Conservation (phyloP, 306 rosid genomes). For the Fragaria ananassa region DNA sequence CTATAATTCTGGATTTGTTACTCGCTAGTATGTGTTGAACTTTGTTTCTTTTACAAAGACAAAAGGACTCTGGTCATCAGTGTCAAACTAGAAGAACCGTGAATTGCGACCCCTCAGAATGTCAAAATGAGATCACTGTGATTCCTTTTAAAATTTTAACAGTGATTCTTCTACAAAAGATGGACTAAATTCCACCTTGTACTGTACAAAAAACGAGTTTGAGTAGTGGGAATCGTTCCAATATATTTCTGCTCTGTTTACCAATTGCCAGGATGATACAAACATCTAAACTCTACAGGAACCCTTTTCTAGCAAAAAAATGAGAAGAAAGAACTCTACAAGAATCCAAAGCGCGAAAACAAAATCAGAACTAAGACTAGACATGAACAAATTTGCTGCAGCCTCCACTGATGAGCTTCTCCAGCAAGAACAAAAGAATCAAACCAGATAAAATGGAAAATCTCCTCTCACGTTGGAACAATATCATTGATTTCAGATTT, state of each 20-base stretch:
- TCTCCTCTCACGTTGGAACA: constrained; percentile 25
- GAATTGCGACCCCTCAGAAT: background rate
- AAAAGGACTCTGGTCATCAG: background rate
- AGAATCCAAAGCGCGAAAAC: constrained; percentile 32
- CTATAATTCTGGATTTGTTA: background rate
- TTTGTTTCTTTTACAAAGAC: background rate
- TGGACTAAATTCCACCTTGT: background rate
- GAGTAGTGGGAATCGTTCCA: constrained; percentile 28
- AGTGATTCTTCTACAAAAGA: background rate
- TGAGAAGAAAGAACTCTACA: constrained; percentile 31
- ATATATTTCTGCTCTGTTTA: constrained; percentile 36
- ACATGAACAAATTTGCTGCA: constrained; percentile 53
- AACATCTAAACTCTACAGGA: constrained; percentile 34
- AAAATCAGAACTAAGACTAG: constrained; percentile 47
- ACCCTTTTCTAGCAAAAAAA: background rate
- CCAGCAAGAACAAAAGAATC: constrained; percentile 24
- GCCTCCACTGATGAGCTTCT: constrained; percentile 28
- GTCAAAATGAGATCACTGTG: background rate
- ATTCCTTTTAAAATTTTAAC: background rate
- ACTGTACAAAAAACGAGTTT: constrained; percentile 5
- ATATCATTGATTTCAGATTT: constrained; percentile 13
- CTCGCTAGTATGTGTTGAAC: background rate
- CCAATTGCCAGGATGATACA: constrained; percentile 39
- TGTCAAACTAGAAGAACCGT: background rate
- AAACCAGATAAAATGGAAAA: constrained; percentile 25